Base-by-base conservation (phyloP, 106 monocot species). In the Acorus gramineus region DNA sequence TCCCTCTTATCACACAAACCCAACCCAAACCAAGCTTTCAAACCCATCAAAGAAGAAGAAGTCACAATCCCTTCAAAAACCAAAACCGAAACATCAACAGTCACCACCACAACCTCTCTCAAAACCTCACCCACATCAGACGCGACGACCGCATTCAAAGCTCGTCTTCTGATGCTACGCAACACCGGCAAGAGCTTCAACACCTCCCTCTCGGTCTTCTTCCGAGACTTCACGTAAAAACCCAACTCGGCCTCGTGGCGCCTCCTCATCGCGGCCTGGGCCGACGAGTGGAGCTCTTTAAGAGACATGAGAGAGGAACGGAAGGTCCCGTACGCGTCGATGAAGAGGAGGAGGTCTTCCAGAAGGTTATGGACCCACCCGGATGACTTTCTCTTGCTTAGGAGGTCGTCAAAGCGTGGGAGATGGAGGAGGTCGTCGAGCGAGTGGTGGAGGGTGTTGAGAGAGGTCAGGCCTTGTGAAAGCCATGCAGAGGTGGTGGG, bases 341-440 rank as follows among this genome's bases (percentile, higher is more conserved):
- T 80, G 56, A 90, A 67, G 51, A 54, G 61, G 62, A 96, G 90
- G 73, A 79, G 81, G 68, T 82, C 78, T 14, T 87, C 91, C 5
- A 91, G 87, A 50, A 87, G 76, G 12, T 53, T 42, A 2, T 83
- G 72, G 42, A 69, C 56, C 62, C 63, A 70, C 7, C 4, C 13
- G 2, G 66, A 45, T 2, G 67, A 28, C 28, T 28, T 28, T 28
- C 28, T 9, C 4, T 11, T 44, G 46, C 78, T 5, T 55, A 86
- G 77, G 64, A 72, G 7, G 44, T 79, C 81, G 47, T 63, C 79
- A 2, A 74, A 66, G 47, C 84, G 76, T 6, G 86, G 74, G 14
- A 84, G 84, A 11, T 60, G 61, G 68, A 96, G 76, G 65, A 90
- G 76, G 48, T 77, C 87, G 55, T 68, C 51, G 53, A 95, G 66